These are phyloP conservation scores for Arctostaphylos glauca DNA, from an alignment of 148 eudicot genomes.

Conservation along the genomic window DNA sequence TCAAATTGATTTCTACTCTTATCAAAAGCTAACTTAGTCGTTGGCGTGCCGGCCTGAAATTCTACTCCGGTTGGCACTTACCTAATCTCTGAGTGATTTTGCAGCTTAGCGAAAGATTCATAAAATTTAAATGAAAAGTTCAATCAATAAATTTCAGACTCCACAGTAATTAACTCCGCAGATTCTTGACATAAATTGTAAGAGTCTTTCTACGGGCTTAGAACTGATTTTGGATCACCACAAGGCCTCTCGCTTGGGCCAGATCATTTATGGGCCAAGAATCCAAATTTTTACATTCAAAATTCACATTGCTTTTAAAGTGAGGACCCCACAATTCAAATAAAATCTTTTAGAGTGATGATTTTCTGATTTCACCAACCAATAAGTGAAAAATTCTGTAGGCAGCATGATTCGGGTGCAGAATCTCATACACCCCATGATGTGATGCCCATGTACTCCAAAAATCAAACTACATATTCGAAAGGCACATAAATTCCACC, in stretches of 20 bases:
- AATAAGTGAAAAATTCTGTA: neutral
- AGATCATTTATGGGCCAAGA: neutral
- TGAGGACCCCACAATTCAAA: neutral
- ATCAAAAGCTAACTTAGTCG: too few species aligned
- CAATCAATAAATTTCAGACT: too few species aligned
- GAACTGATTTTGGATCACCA: neutral
- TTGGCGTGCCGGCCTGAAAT: too few species aligned
- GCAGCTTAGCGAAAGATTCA: too few species aligned
- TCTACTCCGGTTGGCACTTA: too few species aligned
- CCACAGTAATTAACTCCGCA: too few species aligned
- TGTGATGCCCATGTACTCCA: neutral
- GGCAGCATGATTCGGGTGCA: neutral
- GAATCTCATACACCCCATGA: neutral
- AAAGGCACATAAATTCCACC: neutral
- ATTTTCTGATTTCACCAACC: neutral
- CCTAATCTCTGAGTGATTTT: too few species aligned
- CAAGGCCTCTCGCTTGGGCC: neutral
- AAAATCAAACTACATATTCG: neutral
- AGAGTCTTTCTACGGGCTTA: too few species aligned
- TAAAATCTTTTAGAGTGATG: neutral
- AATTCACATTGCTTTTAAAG: too few species aligned
- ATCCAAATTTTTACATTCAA: neutral
- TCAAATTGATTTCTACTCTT: too few species aligned
- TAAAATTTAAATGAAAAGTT: too few species aligned
- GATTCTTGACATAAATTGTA: too few species aligned